Conservation (phyloP, 192 early-diverging fungal species). For the Podochytrium sp. region DNA sequence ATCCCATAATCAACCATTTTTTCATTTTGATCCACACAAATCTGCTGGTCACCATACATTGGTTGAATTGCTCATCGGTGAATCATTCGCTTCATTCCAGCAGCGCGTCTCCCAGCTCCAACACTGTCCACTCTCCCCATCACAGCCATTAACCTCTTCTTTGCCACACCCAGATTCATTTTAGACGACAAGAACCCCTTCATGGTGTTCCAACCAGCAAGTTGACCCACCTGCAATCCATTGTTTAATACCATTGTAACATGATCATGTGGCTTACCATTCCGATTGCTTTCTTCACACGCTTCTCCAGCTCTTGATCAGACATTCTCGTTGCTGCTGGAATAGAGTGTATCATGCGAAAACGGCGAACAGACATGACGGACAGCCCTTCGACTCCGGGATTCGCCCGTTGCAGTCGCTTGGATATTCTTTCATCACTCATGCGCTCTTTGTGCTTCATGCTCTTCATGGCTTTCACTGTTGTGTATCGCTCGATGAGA, state of each 20-base stretch:
- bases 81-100: background rate
- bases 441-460: background rate
- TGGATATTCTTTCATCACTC: background rate
- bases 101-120: background rate
- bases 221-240: background rate
- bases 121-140: background rate
- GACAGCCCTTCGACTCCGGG: background rate
- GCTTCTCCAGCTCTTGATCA: background rate
- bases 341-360: background rate
- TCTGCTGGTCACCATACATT: background rate
- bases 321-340: background rate
- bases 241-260: background rate
- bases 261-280: background rate
- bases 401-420: background rate
- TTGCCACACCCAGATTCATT: background rate
- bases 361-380: background rate
- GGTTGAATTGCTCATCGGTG: background rate
- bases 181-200: background rate
- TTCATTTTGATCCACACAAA: background rate
- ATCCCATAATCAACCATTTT: background rate
- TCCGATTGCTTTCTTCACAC: background rate
- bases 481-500: no score
- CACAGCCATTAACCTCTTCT: background rate
- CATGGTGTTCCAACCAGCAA: background rate
- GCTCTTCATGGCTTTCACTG: no score